phyloP scores from a whole-genome alignment of 1,284 basidiomycete genomes.

The Inonotus hispidus region DNA sequence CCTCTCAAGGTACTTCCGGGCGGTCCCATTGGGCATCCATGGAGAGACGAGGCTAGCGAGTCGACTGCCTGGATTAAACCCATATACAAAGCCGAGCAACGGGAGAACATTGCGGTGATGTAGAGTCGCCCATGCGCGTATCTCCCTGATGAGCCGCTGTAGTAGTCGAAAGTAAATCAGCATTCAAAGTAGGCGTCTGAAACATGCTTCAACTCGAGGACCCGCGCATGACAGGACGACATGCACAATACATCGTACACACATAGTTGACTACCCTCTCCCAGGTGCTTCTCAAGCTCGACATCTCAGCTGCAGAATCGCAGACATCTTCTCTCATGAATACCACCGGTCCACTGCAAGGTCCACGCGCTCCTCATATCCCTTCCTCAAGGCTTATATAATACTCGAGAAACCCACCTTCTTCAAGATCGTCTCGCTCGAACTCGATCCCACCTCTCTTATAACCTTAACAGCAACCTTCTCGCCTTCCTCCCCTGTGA shows the following conservation, averaged over 20 bases:
- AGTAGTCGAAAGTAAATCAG: not conserved
- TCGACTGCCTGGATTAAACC: conserved; percentile 1
- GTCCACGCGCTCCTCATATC: not conserved
- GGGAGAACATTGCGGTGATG: conserved; percentile 16
- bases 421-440: conserved; percentile 2
- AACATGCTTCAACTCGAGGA: not conserved
- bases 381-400: not conserved
- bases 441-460: conserved; percentile 6
- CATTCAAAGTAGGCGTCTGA: not conserved
- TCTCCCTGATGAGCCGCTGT: conserved; percentile 6
- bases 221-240: not conserved
- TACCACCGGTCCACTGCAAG: not conserved
- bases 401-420: conserved; percentile 6
- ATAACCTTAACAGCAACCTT: conserved; percentile 17
- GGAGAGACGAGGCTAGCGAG: conserved; percentile 18
- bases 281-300: not conserved
- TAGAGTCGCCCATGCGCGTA: conserved; percentile 14
- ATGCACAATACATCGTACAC: not conserved
- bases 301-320: not conserved
- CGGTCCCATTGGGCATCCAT: conserved; percentile 17
- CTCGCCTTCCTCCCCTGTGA: not conserved
- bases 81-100: conserved; percentile 16
- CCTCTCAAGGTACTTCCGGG: conserved; percentile 5
- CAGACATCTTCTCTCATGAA: not conserved
- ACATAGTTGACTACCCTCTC: not conserved